Evolutionary conservation across 1,139 yeast species (phyloP), one percentile per base, ranked within the genome.

Genomic region (Blastobotrys arbuscula): DNA sequence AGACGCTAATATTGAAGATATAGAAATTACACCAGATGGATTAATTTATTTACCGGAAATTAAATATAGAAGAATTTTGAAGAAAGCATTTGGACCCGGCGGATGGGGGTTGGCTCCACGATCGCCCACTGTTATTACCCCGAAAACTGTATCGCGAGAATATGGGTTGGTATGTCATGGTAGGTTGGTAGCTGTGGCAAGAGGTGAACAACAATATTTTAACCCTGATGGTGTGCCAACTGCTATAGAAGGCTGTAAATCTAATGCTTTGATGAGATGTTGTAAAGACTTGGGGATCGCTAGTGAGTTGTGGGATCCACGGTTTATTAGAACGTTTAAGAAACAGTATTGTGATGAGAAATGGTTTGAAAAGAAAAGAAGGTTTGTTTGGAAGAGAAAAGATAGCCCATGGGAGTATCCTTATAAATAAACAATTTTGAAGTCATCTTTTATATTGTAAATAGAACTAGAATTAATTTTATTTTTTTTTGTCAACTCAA

Each of bases 31-130:
- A 54, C 97, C 98, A 0, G 98, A 92, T 65, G 97, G 98, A 16
- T 72, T 92, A 47, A 68, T 92, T 13, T 92, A 88, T 60, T 71
- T 92, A 45, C 98, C 98, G 0, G 98, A 92, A 66, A 92, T 92
- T 67, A 89, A 90, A 64, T 92, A 92, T 64, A 78, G 98, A 54
- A 77, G 98, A 43, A 84, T 89, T 31, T 69, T 92, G 58, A 90
- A 90, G 67, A 75, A 76, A 36, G 95, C 97, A 0, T 90, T 92
- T 72, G 98, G 98, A 2, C 97, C 98, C 2, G 98, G 98, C 21
- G 97, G 96, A 1, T 92, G 98, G 98, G 98, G 98, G 0, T 72
- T 92, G 51, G 96, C 95, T 0, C 97, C 98, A 9, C 72, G 98
- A 50, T 84, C 96, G 0, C 94, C 85, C 56, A 84, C 96, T 0